These are phyloP conservation scores for Exobasidium rhododendri DNA, from an alignment of 1,284 basidiomycete species.

Conservation along the genomic window DNA sequence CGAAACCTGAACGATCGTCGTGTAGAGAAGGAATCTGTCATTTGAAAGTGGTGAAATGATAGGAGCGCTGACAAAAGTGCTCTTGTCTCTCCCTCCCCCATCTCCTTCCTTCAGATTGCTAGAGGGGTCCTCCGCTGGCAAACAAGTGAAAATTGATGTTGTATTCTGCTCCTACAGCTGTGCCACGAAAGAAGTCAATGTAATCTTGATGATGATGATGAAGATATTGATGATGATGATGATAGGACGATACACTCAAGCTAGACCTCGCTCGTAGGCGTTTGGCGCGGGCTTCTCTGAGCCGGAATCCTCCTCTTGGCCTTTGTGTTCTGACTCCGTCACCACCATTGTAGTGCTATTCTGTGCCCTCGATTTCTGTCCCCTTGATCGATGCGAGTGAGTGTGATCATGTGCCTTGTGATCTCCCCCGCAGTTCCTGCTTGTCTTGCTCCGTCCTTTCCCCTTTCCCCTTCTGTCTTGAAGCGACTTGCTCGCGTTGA, in stretches of 20 bases:
- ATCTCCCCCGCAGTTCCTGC: not conserved
- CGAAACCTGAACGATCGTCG: not conserved
- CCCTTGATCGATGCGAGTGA: not conserved
- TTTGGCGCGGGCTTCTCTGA: constrained; percentile 4
- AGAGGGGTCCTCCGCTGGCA: no score
- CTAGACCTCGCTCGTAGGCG: constrained; percentile 14
- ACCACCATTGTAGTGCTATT: not conserved
- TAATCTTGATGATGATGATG: no score
- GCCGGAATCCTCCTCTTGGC: not conserved
- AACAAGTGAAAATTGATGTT: no score
- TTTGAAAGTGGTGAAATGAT: no score
- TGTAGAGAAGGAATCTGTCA: not conserved
- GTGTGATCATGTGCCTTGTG: no score
- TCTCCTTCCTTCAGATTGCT: no score
- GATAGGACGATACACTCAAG: no score
- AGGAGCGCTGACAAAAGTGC: no score
- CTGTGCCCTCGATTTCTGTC: not conserved
- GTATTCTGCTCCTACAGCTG: no score
- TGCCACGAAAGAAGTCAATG: no score
- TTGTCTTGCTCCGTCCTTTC: not conserved
- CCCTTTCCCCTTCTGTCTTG: constrained; percentile 2
- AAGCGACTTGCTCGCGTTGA: constrained; percentile 10
- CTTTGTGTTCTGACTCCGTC: not conserved
- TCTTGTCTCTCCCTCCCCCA: no score
- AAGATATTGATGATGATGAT: no score